Evolutionary conservation across 2,329 filamentous ascomycete genomes (phyloP).

Genomic region (Hypomyces perniciosus): DNA sequence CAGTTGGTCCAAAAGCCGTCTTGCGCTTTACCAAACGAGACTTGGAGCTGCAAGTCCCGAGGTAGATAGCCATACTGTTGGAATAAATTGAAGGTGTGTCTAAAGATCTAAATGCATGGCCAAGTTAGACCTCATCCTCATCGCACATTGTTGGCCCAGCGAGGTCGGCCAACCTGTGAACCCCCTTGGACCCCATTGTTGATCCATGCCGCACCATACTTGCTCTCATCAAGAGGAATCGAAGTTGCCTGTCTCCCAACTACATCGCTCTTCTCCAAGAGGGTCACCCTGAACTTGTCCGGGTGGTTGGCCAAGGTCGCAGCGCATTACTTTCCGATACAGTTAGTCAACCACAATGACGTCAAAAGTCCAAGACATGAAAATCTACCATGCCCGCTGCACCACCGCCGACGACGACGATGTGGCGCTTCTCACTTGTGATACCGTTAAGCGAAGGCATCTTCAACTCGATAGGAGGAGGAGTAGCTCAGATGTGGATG

Average conservation of each 20-base stretch:
- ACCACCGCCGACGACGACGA: slow-evolving; percentile 57
- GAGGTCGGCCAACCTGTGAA: slow-evolving; percentile 23
- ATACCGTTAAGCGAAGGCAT: background rate
- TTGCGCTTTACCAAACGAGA: slow-evolving; percentile 55
- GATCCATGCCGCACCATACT: slow-evolving; percentile 53
- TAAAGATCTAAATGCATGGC: slow-evolving; percentile 46
- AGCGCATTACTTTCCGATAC: slow-evolving; percentile 50
- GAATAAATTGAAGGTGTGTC: slow-evolving; percentile 63
- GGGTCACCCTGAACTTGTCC: slow-evolving; percentile 58
- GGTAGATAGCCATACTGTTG: slow-evolving; percentile 49
- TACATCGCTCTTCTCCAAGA: slow-evolving; percentile 53
- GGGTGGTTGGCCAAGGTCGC: slow-evolving; percentile 60
- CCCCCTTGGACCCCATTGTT: slow-evolving; percentile 61
- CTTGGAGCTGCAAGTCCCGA: slow-evolving; percentile 54
- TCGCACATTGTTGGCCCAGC: background rate
- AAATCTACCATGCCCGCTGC: slow-evolving; percentile 52
- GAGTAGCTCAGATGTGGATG: background rate
- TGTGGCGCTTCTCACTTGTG: slow-evolving; percentile 32
- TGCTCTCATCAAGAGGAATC: slow-evolving; percentile 50
- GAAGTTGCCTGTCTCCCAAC: slow-evolving; percentile 58
- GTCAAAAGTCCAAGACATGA: background rate
- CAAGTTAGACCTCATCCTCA: background rate
- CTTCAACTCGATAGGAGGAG: background rate
- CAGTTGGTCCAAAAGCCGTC: slow-evolving; percentile 61
- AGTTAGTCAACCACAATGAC: background rate